A percentile compares a stretch with the other conserved stretches of the same genome.
Conservation (phyloP, 2,329 filamentous ascomycete genomes). For the Epichloe baconii region DNA sequence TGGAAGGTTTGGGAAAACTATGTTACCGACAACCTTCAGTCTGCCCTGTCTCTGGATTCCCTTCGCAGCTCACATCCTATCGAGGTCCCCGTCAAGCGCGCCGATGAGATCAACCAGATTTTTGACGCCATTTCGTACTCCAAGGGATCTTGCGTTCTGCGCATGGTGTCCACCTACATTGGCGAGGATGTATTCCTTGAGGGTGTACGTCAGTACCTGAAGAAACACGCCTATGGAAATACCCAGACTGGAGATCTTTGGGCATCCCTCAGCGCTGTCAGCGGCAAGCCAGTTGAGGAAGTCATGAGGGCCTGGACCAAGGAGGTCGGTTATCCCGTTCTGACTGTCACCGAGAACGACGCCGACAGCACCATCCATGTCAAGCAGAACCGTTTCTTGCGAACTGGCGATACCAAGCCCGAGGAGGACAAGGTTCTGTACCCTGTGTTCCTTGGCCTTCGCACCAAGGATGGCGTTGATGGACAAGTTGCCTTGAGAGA, state of each 20-base stretch:
- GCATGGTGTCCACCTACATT: slow-evolving; percentile 94
- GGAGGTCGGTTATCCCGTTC: slow-evolving; percentile 84
- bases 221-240: slow-evolving; percentile 95
- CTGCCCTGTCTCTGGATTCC: slow-evolving; percentile 77
- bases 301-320: slow-evolving; percentile 97
- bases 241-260: slow-evolving; percentile 85
- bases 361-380: slow-evolving; percentile 62
- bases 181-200: slow-evolving; percentile 90
- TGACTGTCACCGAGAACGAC: slow-evolving; percentile 60
- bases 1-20: slow-evolving; percentile 98
- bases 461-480: slow-evolving; percentile 71
- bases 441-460: slow-evolving; percentile 78
- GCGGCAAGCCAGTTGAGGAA: slow-evolving; percentile 77
- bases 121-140: slow-evolving; percentile 97
- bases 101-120: slow-evolving; percentile 95
- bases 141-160: slow-evolving; percentile 88
- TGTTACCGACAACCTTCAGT: slow-evolving; percentile 83
- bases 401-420: slow-evolving; percentile 84
- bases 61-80: slow-evolving; percentile 92
- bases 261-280: slow-evolving; percentile 75
- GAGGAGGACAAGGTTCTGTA: slow-evolving; percentile 83
- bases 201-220: slow-evolving; percentile 79
- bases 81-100: slow-evolving; percentile 88
- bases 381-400: slow-evolving; percentile 89
- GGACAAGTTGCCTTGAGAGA: slow-evolving; percentile 30